Evolutionary conservation across 2,329 filamentous ascomycete species (phyloP), one percentile per base, ranked within the genome.

Genomic region (Leptosphaerulina australis): DNA sequence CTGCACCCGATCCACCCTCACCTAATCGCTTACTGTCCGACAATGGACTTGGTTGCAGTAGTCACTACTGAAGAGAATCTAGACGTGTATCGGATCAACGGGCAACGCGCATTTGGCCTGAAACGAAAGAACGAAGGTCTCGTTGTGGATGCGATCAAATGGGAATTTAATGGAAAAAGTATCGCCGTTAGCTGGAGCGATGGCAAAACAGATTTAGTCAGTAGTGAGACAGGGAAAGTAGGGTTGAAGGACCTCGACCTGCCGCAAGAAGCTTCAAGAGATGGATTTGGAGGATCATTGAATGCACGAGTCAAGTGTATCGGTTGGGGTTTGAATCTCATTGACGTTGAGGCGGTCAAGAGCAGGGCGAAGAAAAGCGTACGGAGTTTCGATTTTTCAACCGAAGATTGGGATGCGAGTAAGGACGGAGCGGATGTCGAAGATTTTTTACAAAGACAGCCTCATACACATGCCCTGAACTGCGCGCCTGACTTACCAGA

Each of bases 181-280:
- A 81, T 97, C 45, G 91, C 91, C 11, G 84, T 94, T 11, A 90
- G 86, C 35, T 96, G 90, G 85, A 90, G 83, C 60, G 90, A 96
- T 76, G 88, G 89, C 21, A 83, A 83, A 5, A 83, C 94, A 15
- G 85, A 90, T 50, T 76, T 96, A 26, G 82, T 93, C 69, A 88
- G 88, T 53, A 76, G 91, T 17, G 91, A 94, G 70, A 92, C 85
- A 62, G 88, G 86, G 70, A 96, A 93, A 73, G 83, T 88, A 10
- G 85, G 91, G 15, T 88, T 94, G 69, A 84, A 88, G 63, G 72
- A 60, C 49, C 50, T 67, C 8, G 56, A 46, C 48, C 43, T 63
- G 30, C 62, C 60, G 7, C 14, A 41, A 21, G 31, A 35, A 14
- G 41, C 44, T 14, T 34, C 38, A 24, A 28, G 22, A 36, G 24